Conservation (phyloP, 306 rosid species). For the Purshia tridentata region DNA sequence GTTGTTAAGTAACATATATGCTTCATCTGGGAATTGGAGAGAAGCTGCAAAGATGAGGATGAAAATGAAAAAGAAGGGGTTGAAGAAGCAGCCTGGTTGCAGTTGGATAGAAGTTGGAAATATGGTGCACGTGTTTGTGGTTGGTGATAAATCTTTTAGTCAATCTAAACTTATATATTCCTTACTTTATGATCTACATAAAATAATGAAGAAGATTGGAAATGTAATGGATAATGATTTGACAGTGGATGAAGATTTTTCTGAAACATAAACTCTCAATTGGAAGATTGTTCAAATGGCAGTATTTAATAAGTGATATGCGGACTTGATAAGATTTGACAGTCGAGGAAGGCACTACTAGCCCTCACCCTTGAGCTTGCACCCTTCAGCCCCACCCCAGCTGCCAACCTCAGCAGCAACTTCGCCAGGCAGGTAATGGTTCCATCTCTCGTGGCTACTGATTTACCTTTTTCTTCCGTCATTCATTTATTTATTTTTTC, state of each 20-base stretch:
- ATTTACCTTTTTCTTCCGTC: too few relatives aligned
- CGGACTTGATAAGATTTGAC: not conserved
- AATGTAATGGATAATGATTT: slow-evolving; percentile 12
- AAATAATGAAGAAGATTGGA: slow-evolving; percentile 40
- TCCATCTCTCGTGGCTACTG: too few relatives aligned
- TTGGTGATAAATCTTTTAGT: slow-evolving; percentile 37
- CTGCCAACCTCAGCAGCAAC: too few relatives aligned
- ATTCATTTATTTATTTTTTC: too few relatives aligned
- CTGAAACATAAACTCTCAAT: not conserved
- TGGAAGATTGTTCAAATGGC: not conserved
- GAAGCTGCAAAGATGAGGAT: slow-evolving; percentile 51
- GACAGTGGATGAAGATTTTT: slow-evolving; percentile 10
- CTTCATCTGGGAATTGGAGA: slow-evolving; percentile 49
- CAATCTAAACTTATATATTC: slow-evolving; percentile 31
- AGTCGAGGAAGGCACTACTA: too few relatives aligned
- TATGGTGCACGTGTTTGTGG: slow-evolving; percentile 41
- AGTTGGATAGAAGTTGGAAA: slow-evolving; percentile 55
- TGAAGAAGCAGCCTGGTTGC: slow-evolving; percentile 58
- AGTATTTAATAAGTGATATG: not conserved
- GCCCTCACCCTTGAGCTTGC: too few relatives aligned
- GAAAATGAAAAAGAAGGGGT: slow-evolving; percentile 47
- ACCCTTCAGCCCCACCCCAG: too few relatives aligned
- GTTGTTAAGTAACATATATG: slow-evolving; percentile 43
- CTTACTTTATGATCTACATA: slow-evolving; percentile 38
- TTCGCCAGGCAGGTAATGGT: too few relatives aligned